These are phyloP conservation scores for Platanthera guangdongensis DNA, from an alignment of 106 monocot genomes.

Conservation along the genomic window DNA sequence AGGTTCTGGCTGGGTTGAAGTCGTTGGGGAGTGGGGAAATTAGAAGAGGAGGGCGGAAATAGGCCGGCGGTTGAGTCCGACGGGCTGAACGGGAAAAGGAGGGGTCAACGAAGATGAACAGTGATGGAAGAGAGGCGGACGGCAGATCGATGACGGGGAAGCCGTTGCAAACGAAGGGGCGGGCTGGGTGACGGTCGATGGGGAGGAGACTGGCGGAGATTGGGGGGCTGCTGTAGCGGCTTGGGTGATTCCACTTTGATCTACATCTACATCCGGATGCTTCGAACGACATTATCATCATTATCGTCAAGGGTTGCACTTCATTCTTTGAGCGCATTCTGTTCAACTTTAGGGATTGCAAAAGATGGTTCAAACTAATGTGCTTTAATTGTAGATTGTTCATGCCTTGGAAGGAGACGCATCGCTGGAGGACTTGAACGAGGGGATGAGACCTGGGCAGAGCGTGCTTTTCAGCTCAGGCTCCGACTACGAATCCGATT, in stretches of 20 bases:
- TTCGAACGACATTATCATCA: neutral
- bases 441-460: conserved; percentile 53
- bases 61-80: too few species aligned
- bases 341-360: neutral
- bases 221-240: too few species aligned
- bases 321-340: neutral
- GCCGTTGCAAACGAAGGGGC: too few species aligned
- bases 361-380: neutral
- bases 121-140: too few species aligned
- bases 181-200: too few species aligned
- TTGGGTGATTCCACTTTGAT: neutral
- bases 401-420: conserved; percentile 55
- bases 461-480: conserved; percentile 53
- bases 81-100: too few species aligned
- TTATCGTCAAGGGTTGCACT: neutral
- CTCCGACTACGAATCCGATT: conserved; percentile 39
- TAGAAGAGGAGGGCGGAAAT: too few species aligned
- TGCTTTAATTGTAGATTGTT: conserved; percentile 30
- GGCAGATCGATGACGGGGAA: too few species aligned
- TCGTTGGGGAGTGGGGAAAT: too few species aligned
- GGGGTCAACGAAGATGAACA: too few species aligned
- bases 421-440: conserved; percentile 55
- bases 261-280: neutral
- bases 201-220: too few species aligned
- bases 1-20: too few species aligned